Percentiles rank a stretch among this genome's conserved stretches.
Conservation (phyloP, 1,284 basidiomycete species). For the Malassezia sympodialis region DNA sequence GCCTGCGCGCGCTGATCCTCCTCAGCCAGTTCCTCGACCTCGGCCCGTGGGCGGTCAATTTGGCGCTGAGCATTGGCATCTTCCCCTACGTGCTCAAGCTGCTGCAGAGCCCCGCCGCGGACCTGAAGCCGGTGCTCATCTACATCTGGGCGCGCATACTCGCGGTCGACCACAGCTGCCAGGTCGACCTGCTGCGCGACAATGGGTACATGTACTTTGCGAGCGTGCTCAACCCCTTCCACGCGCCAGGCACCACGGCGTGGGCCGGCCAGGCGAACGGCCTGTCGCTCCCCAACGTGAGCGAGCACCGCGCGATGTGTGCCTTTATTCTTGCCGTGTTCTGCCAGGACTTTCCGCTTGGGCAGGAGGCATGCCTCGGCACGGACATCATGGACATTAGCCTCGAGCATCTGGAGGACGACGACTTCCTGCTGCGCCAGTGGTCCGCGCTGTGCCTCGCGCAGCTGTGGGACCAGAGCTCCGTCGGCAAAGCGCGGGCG, state of each 20-base stretch:
- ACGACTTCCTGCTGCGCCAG: conserved; percentile 82
- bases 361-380: conserved; percentile 74
- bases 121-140: conserved; percentile 92
- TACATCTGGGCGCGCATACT: conserved; percentile 98
- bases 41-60: conserved; percentile 94
- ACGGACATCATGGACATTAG: conserved; percentile 83
- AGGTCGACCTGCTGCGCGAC: conserved; percentile 76
- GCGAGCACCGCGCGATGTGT: conserved; percentile 97
- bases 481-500: conserved; percentile 77
- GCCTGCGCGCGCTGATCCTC: conserved; percentile 87
- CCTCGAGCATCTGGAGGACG: conserved; percentile 67
- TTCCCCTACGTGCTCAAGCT: conserved; percentile 97
- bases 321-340: conserved; percentile 91
- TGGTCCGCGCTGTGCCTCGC: conserved; percentile 90
- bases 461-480: conserved; percentile 87
- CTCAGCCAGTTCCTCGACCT: conserved; percentile 94
- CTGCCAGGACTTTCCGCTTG: conserved; percentile 73
- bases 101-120: conserved; percentile 83
- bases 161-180: conserved; percentile 85
- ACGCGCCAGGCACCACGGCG: conserved; percentile 45
- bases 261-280: conserved; percentile 1
- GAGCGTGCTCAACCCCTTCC: conserved; percentile 38
- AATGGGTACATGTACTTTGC: conserved; percentile 47
- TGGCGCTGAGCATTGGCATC: conserved; percentile 94
- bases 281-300: conserved; percentile 67